Conservation (phyloP, 2,329 filamentous ascomycete genomes). For the Botryosphaeria dothidea region DNA sequence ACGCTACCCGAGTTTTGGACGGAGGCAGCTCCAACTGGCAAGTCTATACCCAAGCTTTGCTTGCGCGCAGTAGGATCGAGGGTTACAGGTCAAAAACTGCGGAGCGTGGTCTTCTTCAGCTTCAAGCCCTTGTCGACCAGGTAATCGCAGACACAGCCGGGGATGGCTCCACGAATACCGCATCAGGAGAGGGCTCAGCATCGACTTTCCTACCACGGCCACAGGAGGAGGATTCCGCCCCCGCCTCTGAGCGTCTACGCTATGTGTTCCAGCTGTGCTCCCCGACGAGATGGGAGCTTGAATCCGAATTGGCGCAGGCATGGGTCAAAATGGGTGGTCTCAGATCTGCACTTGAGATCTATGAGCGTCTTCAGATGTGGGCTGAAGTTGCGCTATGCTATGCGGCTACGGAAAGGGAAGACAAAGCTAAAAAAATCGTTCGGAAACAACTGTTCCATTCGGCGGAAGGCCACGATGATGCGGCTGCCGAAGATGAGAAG, state of each 20-base stretch:
- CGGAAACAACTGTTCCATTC: conserved; percentile 77
- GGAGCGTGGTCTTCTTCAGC: conserved; percentile 84
- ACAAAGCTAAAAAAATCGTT: conserved; percentile 76
- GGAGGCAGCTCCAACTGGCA: conserved; percentile 97
- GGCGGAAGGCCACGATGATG: conserved; percentile 47
- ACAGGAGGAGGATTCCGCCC: conserved; percentile 74
- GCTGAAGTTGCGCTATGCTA: conserved; percentile 91
- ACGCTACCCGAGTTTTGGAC: conserved; percentile 81
- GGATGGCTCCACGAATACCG: conserved; percentile 24
- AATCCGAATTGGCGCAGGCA: conserved; percentile 87
- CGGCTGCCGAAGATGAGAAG: conserved; percentile 47
- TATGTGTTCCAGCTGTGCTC: conserved; percentile 84
- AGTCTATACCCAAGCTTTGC: conserved; percentile 88
- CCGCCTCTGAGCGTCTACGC: conserved; percentile 71
- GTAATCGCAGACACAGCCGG: conserved; percentile 80
- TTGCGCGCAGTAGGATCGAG: conserved; percentile 89
- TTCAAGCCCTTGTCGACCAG: conserved; percentile 94
- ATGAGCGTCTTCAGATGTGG: conserved; percentile 90
- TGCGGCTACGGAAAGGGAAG: conserved; percentile 75
- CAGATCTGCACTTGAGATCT: conserved; percentile 89
- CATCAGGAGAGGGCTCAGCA: conserved; percentile 46
- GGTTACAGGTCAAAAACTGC: conserved; percentile 82
- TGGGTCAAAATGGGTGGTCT: conserved; percentile 89
- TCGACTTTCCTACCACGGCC: conserved; percentile 80
- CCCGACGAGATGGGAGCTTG: conserved; percentile 88